Base-by-base conservation (phyloP, 805 yeast genomes). In the Saccharomyces eubayanus region DNA sequence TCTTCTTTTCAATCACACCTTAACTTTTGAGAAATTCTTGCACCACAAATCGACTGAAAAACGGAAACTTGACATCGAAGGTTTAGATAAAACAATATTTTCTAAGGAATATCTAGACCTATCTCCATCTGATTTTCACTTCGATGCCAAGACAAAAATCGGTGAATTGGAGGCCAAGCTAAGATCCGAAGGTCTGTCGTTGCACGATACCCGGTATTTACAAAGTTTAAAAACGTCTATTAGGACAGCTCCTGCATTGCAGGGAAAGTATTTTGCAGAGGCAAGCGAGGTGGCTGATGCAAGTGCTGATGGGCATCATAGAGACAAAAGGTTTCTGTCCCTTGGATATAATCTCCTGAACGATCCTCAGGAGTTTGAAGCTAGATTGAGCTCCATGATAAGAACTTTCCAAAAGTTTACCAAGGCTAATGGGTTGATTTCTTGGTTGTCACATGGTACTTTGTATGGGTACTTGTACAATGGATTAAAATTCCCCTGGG, bases 371-470 rank as follows among this genome's bases (percentile, higher is more conserved):
- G 58, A 61, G 27, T 61, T 61, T 51, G 51, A 60, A 28, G 46
- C 61, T 16, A 53, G 63, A 40, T 46, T 68, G 24, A 83, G 80
- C 59, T 70, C 81, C 16, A 54, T 80, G 51, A 66, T 80, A 3
- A 71, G 83, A 51, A 80, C 79, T 3, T 82, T 81, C 74, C 71
- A 81, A 41, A 69, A 77, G 48, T 80, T 82, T 56, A 62, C 80
- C 28, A 64, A 70, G 31, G 68, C 75, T 3, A 67, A 74, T 48
- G 81, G 80, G 1, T 57, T 81, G 8, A 67, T 73, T 9, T 74
- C 85, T 4, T 83, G 85, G 87, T 71, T 83, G 6, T 85, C 85
- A 0, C 87, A 83, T 63, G 89, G 89, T 1, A 71, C 85, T 1
- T 70, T 83, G 57, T 72, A 82, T 43, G 81, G 85, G 10, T 82